Evolutionary conservation across 1,139 yeast genomes (phyloP).

Genomic region (Zhuliangozyma parablackwelliae): DNA sequence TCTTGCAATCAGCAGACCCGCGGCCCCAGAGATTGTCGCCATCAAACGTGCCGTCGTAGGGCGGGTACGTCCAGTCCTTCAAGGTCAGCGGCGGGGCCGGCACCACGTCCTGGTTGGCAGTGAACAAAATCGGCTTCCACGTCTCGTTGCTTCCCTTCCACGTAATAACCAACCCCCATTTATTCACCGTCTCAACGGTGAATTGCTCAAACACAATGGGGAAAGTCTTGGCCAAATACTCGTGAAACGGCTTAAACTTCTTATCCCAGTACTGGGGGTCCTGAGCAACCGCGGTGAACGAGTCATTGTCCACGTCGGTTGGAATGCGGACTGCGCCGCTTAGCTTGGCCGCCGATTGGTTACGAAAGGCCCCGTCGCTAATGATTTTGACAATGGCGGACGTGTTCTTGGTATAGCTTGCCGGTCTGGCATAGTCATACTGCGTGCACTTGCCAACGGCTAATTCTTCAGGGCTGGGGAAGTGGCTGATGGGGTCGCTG

Average conservation of each 20-base stretch:
- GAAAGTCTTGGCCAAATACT: constrained; percentile 19
- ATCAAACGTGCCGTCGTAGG: constrained; percentile 35
- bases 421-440: constrained; percentile 24
- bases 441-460: constrained; percentile 20
- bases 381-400: constrained; percentile 26
- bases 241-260: constrained; percentile 22
- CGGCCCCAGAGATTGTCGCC: constrained; percentile 36
- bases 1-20: constrained; percentile 42
- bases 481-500: too few relatives aligned
- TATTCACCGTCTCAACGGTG: constrained; percentile 20
- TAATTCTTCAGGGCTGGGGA: background rate
- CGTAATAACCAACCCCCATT: constrained; percentile 25
- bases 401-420: constrained; percentile 24
- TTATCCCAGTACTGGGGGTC: constrained; percentile 28
- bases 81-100: constrained; percentile 35
- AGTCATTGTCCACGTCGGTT: constrained; percentile 34
- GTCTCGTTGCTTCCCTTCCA: constrained; percentile 22
- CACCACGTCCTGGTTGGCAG: constrained; percentile 45
- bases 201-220: constrained; percentile 20
- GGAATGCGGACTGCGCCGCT: constrained; percentile 33
- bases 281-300: constrained; percentile 30
- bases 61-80: constrained; percentile 33
- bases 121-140: constrained; percentile 32
- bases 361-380: constrained; percentile 28
- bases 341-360: constrained; percentile 29